phyloP scores from a whole-genome alignment of 2,329 filamentous ascomycete species.

The Sporothrix euskadiensis region DNA sequence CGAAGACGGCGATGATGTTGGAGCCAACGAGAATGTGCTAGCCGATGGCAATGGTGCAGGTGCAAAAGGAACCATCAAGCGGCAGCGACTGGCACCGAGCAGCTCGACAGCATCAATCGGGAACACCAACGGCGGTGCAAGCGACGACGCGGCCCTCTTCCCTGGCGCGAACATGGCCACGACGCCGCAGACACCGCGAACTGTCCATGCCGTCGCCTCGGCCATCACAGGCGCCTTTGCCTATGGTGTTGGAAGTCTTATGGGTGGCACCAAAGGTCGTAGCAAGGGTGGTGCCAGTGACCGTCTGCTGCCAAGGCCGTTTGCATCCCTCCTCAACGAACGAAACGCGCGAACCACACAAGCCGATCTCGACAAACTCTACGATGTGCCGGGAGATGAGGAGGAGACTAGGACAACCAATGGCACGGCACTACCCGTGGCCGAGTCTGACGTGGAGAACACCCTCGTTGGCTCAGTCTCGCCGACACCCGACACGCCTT shows the following conservation, averaged over 20 bases:
- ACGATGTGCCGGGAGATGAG: slow-evolving; percentile 34
- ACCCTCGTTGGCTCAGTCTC: slow-evolving; percentile 28
- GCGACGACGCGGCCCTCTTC: background rate
- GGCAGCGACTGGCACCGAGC: slow-evolving; percentile 17
- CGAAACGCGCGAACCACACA: background rate
- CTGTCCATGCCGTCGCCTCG: slow-evolving; percentile 32
- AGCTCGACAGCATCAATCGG: background rate
- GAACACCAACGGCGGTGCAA: background rate
- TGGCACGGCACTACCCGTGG: background rate
- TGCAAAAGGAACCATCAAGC: background rate
- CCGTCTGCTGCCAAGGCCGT: background rate
- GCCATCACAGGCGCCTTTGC: slow-evolving; percentile 31
- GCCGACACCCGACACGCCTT: slow-evolving; percentile 28
- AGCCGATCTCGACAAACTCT: slow-evolving; percentile 28
- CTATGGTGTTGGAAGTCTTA: slow-evolving; percentile 22
- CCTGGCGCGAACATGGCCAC: background rate
- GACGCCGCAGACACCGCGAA: slow-evolving; percentile 34
- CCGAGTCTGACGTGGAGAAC: slow-evolving; percentile 14
- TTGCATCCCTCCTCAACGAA: background rate
- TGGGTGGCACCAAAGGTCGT: background rate
- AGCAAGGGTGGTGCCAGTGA: background rate
- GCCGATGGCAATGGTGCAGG: background rate
- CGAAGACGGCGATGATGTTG: slow-evolving; percentile 12
- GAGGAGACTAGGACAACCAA: background rate
- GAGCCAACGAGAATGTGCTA: background rate